These are phyloP conservation scores for Plenodomus lindquistii DNA, from an alignment of 2,329 filamentous ascomycete species.

Conservation along the genomic window DNA sequence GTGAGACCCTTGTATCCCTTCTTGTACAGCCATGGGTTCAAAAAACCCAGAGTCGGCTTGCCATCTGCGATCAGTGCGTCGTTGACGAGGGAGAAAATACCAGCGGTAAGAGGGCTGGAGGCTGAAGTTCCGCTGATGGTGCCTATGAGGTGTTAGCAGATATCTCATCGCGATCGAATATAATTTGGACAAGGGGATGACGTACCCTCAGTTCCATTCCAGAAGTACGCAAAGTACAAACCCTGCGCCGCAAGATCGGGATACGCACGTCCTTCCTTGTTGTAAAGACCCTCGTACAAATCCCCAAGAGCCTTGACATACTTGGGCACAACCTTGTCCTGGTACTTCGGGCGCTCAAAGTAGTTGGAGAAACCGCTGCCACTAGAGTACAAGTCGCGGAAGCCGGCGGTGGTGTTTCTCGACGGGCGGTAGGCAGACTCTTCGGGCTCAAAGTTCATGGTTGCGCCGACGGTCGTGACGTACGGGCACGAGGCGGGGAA, in stretches of 20 bases:
- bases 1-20: conserved; percentile 53
- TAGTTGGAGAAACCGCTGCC: conserved; percentile 55
- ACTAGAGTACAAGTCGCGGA: conserved; percentile 57
- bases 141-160: too few relatives aligned
- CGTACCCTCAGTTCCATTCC: conserved; percentile 42
- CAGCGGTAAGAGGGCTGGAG: conserved; percentile 62
- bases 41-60: conserved; percentile 58
- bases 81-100: conserved; percentile 64
- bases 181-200: too few relatives aligned
- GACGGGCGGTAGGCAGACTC: conserved; percentile 48
- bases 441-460: conserved; percentile 59
- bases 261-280: conserved; percentile 60
- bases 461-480: conserved; percentile 69
- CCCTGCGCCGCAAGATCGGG: conserved; percentile 68
- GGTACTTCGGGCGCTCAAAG: conserved; percentile 55
- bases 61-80: conserved; percentile 59
- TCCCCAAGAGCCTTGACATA: conserved; percentile 51
- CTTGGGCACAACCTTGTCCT: conserved; percentile 48
- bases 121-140: conserved; percentile 58
- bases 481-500: conserved; percentile 72
- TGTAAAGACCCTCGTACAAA: conserved; percentile 55
- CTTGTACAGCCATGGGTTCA: conserved; percentile 65
- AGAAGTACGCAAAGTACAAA: conserved; percentile 50
- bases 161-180: too few relatives aligned
- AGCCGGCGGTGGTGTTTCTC: conserved; percentile 34